Evolutionary conservation across 345 rosid species (phyloP), one percentile per base, ranked within the genome.

Genomic region (Aquilaria yunnanensis): DNA sequence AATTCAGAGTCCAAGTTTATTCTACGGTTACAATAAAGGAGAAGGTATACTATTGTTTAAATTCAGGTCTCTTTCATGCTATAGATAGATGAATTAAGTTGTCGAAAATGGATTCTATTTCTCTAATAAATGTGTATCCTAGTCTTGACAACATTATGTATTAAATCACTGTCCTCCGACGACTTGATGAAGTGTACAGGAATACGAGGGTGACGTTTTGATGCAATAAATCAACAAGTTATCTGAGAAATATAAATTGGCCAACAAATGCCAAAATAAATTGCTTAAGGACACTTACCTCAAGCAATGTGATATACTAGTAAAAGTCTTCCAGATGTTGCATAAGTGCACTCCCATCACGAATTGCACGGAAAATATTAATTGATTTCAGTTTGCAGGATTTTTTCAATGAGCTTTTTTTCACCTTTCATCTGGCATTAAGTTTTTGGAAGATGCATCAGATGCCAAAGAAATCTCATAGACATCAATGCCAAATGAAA

Each of bases 301-400:
- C 98, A 49, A 93, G 82, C 55, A 93, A 70, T 47, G 94, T 72
- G 79, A 93, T 73, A 78, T n/a, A n/a, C n/a, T 93, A 93, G 73
- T 93, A 93, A 76, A 93, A 93, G 77, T 90, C 97, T 70, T 93
- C 98, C 97, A 93, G 90, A 70, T 90, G 98, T 73, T 93, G 98
- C 97, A 88, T 90, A 45, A 93, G 87, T 14, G 94, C 97, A 79
- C 88, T 90, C 62, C 96, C 96, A 68, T 92, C 96, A 66, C 98
- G 87, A 60, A 93, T 85, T 59, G 97, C 78, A 30, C 84, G 85
- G 64, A 85, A 93, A 69, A 93, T 84, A n/a, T n/a, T n/a, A n/a
- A 59, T 87, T 90, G 32, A 93, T 88, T 78, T 93, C 98, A 2
- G 98, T 90, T 73, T 84, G 94, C 71, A 93, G 61, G 70, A 90